Evolutionary conservation across 768 basidiomycete genomes (phyloP).

Genomic region (Coprinellus aureogranulatus): DNA sequence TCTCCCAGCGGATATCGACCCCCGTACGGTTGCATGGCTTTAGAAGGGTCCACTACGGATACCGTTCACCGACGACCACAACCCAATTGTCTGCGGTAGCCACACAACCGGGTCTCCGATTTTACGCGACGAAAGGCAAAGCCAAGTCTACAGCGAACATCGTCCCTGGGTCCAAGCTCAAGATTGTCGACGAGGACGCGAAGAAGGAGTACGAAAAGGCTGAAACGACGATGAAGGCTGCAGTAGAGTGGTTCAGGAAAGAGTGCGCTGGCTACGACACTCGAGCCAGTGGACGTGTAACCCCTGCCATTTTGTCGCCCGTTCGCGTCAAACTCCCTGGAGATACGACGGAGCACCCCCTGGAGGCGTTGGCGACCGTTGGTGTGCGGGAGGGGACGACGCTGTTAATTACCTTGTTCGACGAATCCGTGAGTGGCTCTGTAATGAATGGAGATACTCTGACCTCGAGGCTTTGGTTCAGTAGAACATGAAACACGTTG

Average conservation of each 20-base stretch:
- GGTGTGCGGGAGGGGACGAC: conserved; percentile 77
- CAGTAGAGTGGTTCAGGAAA: conserved; percentile 74
- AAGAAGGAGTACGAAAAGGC: conserved; percentile 61
- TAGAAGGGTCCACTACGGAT: neutral
- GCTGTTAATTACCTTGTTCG: conserved; percentile 72
- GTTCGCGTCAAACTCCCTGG: conserved; percentile 59
- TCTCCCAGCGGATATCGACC: neutral
- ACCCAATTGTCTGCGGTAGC: neutral
- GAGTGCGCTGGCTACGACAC: conserved; percentile 72
- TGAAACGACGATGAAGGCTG: conserved; percentile 59
- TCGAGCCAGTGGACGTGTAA: conserved; percentile 74
- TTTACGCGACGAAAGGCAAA: conserved; percentile 35
- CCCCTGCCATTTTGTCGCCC: conserved; percentile 65
- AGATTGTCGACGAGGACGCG: conserved; percentile 51
- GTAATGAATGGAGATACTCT: conserved; percentile 12
- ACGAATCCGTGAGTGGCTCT: conserved; percentile 59
- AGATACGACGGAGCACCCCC: conserved; percentile 33
- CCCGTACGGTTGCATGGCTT: neutral
- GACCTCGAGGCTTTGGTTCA: conserved; percentile 15
- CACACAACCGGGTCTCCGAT: conserved; percentile 8
- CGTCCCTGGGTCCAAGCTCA: conserved; percentile 66
- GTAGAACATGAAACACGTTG: conserved; percentile 76
- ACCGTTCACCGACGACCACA: too few species aligned
- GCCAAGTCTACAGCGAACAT: conserved; percentile 52
- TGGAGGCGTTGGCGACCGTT: conserved; percentile 78